Evolutionary conservation across 495 filamentous ascomycete genomes (phyloP), one percentile per base, ranked within the genome.

Genomic region (Penicillium canescens): DNA sequence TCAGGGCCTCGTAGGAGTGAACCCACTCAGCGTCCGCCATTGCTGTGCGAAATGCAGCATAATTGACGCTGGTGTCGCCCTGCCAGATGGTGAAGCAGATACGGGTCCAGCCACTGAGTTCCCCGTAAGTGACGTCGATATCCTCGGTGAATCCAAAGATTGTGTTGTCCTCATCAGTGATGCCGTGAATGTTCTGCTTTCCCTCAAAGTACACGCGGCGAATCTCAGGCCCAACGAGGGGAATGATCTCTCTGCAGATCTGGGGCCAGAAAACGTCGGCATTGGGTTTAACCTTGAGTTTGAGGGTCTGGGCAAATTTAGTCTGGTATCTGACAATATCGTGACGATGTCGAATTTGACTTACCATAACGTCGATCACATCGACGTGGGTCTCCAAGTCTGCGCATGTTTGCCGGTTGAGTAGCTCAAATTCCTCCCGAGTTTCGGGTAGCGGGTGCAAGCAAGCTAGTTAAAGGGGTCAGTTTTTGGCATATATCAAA

Each of bases 1-100:
- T 61, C n/a, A 77, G 56, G 0, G 74, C 80, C 55, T 82, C 78
- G 33, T 78, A 82, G 5, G 61, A 70, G 42, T 69, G 65, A 9
- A 75, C 55, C 57, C 62, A 70, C 21, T 14, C 65, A 66, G 31
- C 49, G 38, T 14, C 62, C 48, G 38, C 63, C 42, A 24, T 21
- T 11, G 18, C 18, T 18, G 18, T 18, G 18, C 18, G 18, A 18
- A 18, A 18, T 18, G 18, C 18, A 18, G 18, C 18, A 18, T 18
- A 18, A 18, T 18, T 18, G 18, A 18, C 59, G 46, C 0, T 55
- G 41, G 10, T 21, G 37, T 6, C 26, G 14, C 18, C 34, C n/a
- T 59, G 49, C 20, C 46, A 74, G 39, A 72, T 64, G 14, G 64
- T 67, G 52, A 77, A 72, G 40, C 71, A 73, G 49, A 81, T 68